Percentiles rank a stretch among this genome's conserved stretches.
phyloP scores from a whole-genome alignment of 2,329 filamentous ascomycete genomes.

The Sclerotinia sclerotiorum region DNA sequence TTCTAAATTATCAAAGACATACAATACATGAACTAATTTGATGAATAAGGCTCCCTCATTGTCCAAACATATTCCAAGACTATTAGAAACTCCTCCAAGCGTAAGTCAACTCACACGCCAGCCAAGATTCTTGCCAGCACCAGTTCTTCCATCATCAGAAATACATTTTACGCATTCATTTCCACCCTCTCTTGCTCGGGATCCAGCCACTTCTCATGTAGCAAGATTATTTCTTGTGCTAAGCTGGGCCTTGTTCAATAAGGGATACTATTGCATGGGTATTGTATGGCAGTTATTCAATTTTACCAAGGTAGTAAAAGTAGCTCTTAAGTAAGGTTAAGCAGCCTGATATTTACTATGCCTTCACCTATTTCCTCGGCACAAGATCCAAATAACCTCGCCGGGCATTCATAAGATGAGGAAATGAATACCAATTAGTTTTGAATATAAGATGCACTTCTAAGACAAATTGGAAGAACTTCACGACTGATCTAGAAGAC shows the following conservation, averaged over 20 bases:
- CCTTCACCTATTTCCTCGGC: neutral
- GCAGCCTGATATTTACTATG: neutral
- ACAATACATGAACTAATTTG: neutral
- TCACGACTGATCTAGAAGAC: too few relatives aligned
- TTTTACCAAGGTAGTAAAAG: too few relatives aligned
- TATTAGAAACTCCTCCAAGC: neutral
- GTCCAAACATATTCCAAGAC: neutral
- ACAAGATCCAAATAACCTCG: too few relatives aligned
- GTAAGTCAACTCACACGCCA: neutral
- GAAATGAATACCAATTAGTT: too few relatives aligned
- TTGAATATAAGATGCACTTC: too few relatives aligned
- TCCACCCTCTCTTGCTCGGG: neutral
- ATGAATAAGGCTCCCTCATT: neutral
- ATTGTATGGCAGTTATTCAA: too few relatives aligned
- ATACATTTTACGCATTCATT: neutral
- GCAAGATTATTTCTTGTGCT: too few relatives aligned
- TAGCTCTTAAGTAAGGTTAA: too few relatives aligned
- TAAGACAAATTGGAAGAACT: too few relatives aligned
- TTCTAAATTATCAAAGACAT: neutral
- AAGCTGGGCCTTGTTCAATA: too few relatives aligned
- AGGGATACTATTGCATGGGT: too few relatives aligned
- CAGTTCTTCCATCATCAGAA: neutral
- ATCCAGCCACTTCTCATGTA: neutral
- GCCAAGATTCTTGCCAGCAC: neutral
- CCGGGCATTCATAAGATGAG: too few relatives aligned